Evolutionary conservation across 768 basidiomycete genomes (phyloP).

Genomic region (Trametes meyenii): DNA sequence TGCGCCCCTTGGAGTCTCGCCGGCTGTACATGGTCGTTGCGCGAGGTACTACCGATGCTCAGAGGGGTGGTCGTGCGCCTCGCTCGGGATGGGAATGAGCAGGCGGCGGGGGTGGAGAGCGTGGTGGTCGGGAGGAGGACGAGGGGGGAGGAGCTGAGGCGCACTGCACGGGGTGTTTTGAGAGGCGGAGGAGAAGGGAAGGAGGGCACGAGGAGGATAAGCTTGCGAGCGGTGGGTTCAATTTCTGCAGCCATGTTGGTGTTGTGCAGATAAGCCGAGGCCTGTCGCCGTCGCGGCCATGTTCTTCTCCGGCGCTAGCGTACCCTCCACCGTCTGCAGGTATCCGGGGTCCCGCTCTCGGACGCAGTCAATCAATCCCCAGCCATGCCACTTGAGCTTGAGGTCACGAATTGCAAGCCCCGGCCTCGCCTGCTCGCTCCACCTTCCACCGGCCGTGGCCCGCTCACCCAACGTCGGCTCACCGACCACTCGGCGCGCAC

Average conservation of each 20-base stretch:
- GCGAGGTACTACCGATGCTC: neutral
- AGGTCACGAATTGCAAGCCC: too few relatives aligned
- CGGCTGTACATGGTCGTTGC: slow-evolving; percentile 19
- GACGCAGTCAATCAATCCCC: neutral
- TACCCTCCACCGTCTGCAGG: neutral
- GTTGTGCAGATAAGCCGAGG: slow-evolving; percentile 10
- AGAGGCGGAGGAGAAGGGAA: slow-evolving; percentile 17
- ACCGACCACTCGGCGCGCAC: neutral
- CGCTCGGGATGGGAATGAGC: neutral
- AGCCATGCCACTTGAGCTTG: too few relatives aligned
- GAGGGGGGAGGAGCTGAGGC: neutral
- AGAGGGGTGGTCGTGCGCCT: slow-evolving; percentile 6
- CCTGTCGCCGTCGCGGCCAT: neutral
- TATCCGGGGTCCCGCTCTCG: slow-evolving; percentile 13
- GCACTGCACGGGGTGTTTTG: slow-evolving; percentile 8
- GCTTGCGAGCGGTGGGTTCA: neutral
- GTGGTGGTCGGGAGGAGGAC: slow-evolving; percentile 10
- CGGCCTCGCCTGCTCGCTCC: slow-evolving; percentile 7
- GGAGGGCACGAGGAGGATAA: slow-evolving; percentile 18
- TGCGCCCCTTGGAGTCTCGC: slow-evolving; percentile 22
- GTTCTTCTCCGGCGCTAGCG: neutral
- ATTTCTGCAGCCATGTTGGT: slow-evolving; percentile 3
- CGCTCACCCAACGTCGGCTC: slow-evolving; percentile 18
- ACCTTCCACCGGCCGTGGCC: too few relatives aligned
- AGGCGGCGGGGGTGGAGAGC: neutral